Base-by-base conservation (phyloP, 176 grass and related monocot genomes). In the Dendrocalamus sinicus region DNA sequence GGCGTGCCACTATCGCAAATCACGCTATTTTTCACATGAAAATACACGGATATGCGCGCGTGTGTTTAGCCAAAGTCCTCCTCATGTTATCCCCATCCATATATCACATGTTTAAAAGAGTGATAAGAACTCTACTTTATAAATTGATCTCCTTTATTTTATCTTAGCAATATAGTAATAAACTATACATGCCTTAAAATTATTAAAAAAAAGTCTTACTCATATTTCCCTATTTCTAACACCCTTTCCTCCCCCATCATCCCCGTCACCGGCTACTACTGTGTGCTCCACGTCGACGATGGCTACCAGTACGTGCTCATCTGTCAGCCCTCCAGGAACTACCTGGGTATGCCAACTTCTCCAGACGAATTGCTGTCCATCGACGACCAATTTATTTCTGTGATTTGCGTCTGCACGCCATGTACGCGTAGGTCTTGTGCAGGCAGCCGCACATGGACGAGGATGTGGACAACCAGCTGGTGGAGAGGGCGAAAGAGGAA, bases 181-280 rank as follows among this genome's bases (percentile, higher is more conserved):
- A 32, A 32, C 30, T 32, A 32, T 32, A 32, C 2, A 32, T 32
- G 0, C 30, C 1, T 32, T 32, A 32, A 32, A 32, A 32, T 32
- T 32, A 32, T 30, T 30, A 1, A 2, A 32, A 32, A 32, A 32
- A 32, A 32, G 30, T 32, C 30, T 32, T 32, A 32, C 30, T 32
- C 30, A 32, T 32, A 32, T 32, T 32, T 1, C 30, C 30, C 30
- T 32, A 32, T 32, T 32, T 32, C 30, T 32, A 32, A 32, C 30
- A 32, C 30, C 30, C 91, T 2, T 90, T 94, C 85, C 92, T 94
- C 75, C 92, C 92, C 75, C 0, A 37, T 98, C 66, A 7, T 98
- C 78, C 95, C 95, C 77, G 86, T 98, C 85, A 66, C 62, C 40
- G 91, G 95, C 73, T 91, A 98, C 76, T 98, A 98, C 90, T 98